Conservation (phyloP, 805 yeast species). For the Ogataea methylovora region DNA sequence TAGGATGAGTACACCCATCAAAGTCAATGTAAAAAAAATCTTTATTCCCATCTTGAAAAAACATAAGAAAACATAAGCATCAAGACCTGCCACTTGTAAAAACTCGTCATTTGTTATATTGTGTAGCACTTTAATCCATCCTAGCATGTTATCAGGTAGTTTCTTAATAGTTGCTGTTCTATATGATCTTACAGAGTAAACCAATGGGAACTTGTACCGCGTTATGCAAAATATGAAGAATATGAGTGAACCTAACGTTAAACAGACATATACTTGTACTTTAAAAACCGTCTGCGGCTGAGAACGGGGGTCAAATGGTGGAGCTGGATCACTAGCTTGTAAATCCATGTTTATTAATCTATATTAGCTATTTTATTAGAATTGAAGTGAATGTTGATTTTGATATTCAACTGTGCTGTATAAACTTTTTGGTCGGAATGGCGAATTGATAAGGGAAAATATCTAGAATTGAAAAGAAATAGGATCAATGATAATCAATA, state of each 20-base stretch:
- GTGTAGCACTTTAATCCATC: constrained; percentile 45
- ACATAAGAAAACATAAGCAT: constrained; percentile 50
- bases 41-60: constrained; percentile 50
- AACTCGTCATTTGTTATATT: constrained; percentile 42
- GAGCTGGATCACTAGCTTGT: no score
- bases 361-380: no score
- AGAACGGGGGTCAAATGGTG: constrained; percentile 33
- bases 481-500: no score
- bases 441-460: no score
- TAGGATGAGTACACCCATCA: constrained; percentile 40
- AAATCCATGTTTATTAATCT: no score
- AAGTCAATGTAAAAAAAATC: constrained; percentile 33
- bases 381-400: no score
- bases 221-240: constrained; percentile 43
- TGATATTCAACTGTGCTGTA: no score
- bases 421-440: no score
- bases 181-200: constrained; percentile 48
- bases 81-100: constrained; percentile 49
- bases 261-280: constrained; percentile 44
- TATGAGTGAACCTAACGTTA: constrained; percentile 36
- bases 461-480: no score
- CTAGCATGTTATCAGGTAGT: constrained; percentile 40
- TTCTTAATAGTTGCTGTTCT: constrained; percentile 35
- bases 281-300: constrained; percentile 49
- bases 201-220: constrained; percentile 47